Conservation (phyloP, 2,329 filamentous ascomycete genomes). For the Claviceps capensis region DNA sequence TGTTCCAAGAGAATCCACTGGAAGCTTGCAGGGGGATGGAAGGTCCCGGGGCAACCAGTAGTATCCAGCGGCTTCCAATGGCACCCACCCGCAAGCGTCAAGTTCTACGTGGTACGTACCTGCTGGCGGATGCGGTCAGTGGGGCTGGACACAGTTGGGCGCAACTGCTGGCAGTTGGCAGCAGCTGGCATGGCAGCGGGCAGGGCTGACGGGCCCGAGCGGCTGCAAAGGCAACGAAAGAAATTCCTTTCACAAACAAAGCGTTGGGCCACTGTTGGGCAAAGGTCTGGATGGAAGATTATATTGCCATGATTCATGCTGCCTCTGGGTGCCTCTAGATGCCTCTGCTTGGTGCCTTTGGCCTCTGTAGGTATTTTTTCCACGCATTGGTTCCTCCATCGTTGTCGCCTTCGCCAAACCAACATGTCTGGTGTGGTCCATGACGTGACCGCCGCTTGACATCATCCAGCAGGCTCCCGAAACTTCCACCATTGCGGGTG, state of each 20-base stretch:
- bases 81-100: background rate
- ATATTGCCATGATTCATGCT: no score
- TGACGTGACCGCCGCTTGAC: slow-evolving; percentile 13
- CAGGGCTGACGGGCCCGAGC: no score
- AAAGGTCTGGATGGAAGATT: no score
- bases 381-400: background rate
- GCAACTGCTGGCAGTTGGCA: no score
- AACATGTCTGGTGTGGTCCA: background rate
- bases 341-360: no score
- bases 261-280: slow-evolving; percentile 3
- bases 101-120: no score
- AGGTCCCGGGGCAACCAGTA: slow-evolving; percentile 8
- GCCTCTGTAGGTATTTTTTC: no score
- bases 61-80: background rate
- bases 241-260: background rate
- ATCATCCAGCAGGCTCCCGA: slow-evolving; percentile 16
- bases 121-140: no score
- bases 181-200: no score
- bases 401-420: background rate
- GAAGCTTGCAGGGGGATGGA: slow-evolving; percentile 22
- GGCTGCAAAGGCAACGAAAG: no score
- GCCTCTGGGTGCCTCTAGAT: no score
- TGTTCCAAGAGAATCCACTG: slow-evolving; percentile 28
- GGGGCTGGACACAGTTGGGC: no score
- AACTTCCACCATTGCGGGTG: slow-evolving; percentile 21